phyloP scores from a whole-genome alignment of 306 rosid species.

The Corylus americana region DNA sequence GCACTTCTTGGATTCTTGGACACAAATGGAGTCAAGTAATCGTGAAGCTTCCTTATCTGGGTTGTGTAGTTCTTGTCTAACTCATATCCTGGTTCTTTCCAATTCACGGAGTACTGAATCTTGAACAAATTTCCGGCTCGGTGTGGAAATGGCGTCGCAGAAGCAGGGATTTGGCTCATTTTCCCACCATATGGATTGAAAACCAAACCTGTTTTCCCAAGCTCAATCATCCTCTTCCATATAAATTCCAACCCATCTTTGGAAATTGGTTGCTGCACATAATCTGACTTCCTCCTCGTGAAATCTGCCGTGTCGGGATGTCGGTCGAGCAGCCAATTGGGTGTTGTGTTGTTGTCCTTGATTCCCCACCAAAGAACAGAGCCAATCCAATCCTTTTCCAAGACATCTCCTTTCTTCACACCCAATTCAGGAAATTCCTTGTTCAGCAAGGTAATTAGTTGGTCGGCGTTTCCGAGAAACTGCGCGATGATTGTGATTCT shows the following conservation, averaged over 20 bases:
- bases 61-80: constrained; percentile 6
- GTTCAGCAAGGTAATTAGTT: constrained; percentile 17
- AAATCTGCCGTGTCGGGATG: background rate
- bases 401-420: constrained; percentile 19
- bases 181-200: constrained; percentile 41
- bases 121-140: constrained; percentile 30
- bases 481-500: constrained; percentile 8
- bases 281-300: constrained; percentile 33
- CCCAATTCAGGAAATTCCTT: constrained; percentile 33
- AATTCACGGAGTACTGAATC: constrained; percentile 29
- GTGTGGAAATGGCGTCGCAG: constrained; percentile 37
- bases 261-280: constrained; percentile 31
- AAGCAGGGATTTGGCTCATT: constrained; percentile 26
- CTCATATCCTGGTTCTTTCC: constrained; percentile 14
- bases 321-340: constrained; percentile 15
- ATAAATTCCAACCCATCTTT: constrained; percentile 26
- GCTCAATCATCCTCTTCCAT: constrained; percentile 27
- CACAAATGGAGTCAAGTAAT: constrained; percentile 33
- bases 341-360: background rate
- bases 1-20: constrained; percentile 38
- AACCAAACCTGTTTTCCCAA: constrained; percentile 17
- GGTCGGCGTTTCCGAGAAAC: constrained; percentile 22
- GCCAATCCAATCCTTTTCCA: constrained; percentile 29
- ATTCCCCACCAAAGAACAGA: constrained; percentile 28
- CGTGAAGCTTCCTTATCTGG: constrained; percentile 19